Evolutionary conservation across 345 rosid species (phyloP).

Genomic region (Salix arbutifolia): DNA sequence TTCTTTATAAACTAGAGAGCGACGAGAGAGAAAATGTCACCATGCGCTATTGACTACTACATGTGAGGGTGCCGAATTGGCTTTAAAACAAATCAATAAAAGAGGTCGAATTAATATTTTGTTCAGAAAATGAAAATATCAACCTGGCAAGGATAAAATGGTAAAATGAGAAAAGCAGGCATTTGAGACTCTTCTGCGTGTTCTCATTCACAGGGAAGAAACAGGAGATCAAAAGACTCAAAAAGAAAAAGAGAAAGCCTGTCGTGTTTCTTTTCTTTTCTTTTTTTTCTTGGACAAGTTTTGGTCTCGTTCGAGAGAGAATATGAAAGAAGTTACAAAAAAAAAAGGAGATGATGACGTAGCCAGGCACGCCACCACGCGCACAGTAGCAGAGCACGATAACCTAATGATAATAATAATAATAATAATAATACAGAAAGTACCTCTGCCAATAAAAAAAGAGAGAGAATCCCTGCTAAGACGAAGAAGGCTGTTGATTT

Average conservation of each 20-base stretch:
- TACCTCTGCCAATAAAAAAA: background rate
- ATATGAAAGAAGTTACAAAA: background rate
- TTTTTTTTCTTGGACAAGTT: background rate
- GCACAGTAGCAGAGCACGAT: background rate
- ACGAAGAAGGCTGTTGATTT: background rate
- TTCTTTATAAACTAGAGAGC: too few relatives aligned
- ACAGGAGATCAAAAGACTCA: background rate
- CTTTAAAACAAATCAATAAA: too few relatives aligned
- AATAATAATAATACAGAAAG: background rate
- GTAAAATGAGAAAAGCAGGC: background rate
- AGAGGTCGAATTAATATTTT: too few relatives aligned
- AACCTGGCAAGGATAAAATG: background rate
- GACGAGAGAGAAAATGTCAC: too few relatives aligned
- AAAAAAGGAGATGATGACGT: slow-evolving; percentile 32
- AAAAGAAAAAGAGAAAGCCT: background rate
- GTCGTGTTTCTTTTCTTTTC: background rate
- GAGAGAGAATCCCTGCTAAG: background rate
- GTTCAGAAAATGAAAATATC: background rate
- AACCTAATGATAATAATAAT: background rate
- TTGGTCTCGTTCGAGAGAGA: background rate
- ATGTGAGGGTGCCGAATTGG: background rate
- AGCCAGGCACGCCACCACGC: slow-evolving; percentile 33
- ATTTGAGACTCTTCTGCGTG: background rate
- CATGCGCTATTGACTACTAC: background rate
- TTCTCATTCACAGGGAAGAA: background rate